Conservation (phyloP, 163 green algal genomes). For the Scenedesmus sp. region DNA sequence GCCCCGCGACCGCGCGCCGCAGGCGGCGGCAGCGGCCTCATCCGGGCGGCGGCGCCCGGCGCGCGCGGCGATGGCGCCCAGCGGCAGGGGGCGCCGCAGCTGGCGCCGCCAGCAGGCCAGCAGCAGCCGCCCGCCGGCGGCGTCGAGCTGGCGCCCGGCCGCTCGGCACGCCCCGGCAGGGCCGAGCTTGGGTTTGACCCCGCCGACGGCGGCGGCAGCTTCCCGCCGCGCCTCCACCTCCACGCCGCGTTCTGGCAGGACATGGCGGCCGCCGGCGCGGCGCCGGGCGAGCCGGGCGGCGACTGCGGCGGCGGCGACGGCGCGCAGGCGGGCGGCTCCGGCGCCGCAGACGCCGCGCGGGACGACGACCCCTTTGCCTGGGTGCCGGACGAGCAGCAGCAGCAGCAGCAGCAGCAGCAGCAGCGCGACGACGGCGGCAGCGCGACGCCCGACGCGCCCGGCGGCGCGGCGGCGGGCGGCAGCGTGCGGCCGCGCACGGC, state of each 20-base stretch:
- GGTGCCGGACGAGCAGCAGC: conserved; percentile 33
- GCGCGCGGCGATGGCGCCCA: not conserved
- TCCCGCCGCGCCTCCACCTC: conserved; percentile 11
- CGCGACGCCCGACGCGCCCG: not conserved
- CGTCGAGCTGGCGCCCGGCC: not conserved
- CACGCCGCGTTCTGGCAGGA: conserved; percentile 16
- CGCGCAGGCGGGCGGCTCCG: not conserved
- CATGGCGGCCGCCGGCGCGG: not conserved
- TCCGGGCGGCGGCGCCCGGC: too few relatives aligned
- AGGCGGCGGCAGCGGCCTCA: not conserved
- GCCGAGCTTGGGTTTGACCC: conserved; percentile 1
- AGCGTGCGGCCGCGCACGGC: conserved; percentile 53
- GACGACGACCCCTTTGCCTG: conserved; percentile 39
- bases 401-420: conserved; percentile 14
- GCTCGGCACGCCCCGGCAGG: not conserved
- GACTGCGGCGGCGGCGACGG: not conserved
- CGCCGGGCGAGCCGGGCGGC: not conserved
- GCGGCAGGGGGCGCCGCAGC: not conserved
- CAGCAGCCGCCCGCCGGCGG: not conserved
- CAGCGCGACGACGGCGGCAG: not conserved
- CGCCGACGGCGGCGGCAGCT: conserved; percentile 29
- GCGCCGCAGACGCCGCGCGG: not conserved
- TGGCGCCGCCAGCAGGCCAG: not conserved
- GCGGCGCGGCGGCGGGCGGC: not conserved
- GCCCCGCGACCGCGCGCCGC: not conserved